Base-by-base conservation (phyloP, 2,329 filamentous ascomycete genomes). In the Aspergillus phoenicis region DNA sequence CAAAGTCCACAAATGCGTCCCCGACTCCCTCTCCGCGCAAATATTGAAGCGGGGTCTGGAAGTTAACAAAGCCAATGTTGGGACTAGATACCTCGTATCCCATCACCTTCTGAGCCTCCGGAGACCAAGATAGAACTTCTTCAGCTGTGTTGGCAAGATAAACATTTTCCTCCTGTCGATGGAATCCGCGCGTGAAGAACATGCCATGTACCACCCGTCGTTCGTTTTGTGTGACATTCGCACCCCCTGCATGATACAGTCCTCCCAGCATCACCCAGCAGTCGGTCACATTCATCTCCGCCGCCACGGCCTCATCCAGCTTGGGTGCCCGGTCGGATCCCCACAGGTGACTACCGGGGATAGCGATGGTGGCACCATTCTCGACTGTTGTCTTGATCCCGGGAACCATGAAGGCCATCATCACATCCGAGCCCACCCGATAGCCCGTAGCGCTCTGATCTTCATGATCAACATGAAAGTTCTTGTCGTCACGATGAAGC, bases 401-500 rank as follows among this genome's bases (percentile, higher is more conserved):
- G 3, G 61, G 61, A 13, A 63, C 58, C 51, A 63, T 61, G 20
- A 60, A 56, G 1, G 51, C 58, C 54, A 61, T 60, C 55, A 63
- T 60, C 38, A 61, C 53, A 24, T 59, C 60, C 2, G 59, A 62
- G n/a, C 52, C 62, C 20, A 54, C 26, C 45, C 47, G 58, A 22
- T 63, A 61, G 11, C 62, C 62, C 3, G 52, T 54, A 11, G 30
- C 41, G 7, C 56, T 57, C 30, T 64, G 59, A 8, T 64, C 57
- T 22, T 53, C 52, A 15, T 64, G 62, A 15, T 62, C 62, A 4
- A 57, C 57, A 17, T 64, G 62, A 52, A 59, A 62, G 49, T 64
- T 64, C 53, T 64, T 62, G 22, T 64, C 62, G 26, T 64, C 62
- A 4, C 62, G 62, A 43, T 64, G 62, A 2, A 64, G 36, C 4